Evolutionary conservation across 768 basidiomycete species (phyloP).

Genomic region (Lentinula guzmanii): DNA sequence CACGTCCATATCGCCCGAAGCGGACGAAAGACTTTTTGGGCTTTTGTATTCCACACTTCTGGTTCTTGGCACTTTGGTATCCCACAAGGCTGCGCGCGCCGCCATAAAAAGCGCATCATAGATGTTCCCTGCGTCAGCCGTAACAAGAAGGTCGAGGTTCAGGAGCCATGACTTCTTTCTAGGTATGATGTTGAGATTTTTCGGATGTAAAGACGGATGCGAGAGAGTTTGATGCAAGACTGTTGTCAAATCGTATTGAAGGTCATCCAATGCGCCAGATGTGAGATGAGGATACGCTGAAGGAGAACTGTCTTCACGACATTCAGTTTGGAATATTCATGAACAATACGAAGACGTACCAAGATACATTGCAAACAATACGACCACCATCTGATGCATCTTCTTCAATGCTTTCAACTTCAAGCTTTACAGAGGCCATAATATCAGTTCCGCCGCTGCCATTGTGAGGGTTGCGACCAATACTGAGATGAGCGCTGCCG

Average conservation of each 20-base stretch:
- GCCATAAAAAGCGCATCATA: slow-evolving; percentile 78
- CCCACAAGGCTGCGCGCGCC: slow-evolving; percentile 73
- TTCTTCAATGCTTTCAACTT: slow-evolving; percentile 55
- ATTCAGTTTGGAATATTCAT: slow-evolving; percentile 10
- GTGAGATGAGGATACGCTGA: slow-evolving; percentile 72
- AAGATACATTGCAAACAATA: slow-evolving; percentile 65
- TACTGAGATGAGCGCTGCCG: slow-evolving; percentile 70
- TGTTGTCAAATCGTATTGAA: slow-evolving; percentile 66
- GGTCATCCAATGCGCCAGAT: slow-evolving; percentile 60
- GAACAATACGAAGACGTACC: slow-evolving; percentile 43
- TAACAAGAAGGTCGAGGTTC: slow-evolving; percentile 67
- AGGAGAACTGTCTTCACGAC: slow-evolving; percentile 59
- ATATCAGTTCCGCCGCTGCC: slow-evolving; percentile 71
- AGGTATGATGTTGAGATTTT: slow-evolving; percentile 55
- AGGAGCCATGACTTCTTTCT: slow-evolving; percentile 71
- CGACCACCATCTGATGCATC: slow-evolving; percentile 49
- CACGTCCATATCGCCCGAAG: slow-evolving; percentile 47
- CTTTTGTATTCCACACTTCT: slow-evolving; percentile 64
- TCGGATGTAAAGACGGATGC: slow-evolving; percentile 59
- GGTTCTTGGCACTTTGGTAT: slow-evolving; percentile 75
- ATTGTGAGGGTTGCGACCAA: slow-evolving; percentile 53
- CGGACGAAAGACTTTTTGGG: slow-evolving; percentile 17
- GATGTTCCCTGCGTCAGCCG: slow-evolving; percentile 70
- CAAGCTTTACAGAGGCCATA: slow-evolving; percentile 72
- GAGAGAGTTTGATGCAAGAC: slow-evolving; percentile 60